Evolutionary conservation across 2,329 filamentous ascomycete species (phyloP).

Genomic region (Bipolaris cookei): DNA sequence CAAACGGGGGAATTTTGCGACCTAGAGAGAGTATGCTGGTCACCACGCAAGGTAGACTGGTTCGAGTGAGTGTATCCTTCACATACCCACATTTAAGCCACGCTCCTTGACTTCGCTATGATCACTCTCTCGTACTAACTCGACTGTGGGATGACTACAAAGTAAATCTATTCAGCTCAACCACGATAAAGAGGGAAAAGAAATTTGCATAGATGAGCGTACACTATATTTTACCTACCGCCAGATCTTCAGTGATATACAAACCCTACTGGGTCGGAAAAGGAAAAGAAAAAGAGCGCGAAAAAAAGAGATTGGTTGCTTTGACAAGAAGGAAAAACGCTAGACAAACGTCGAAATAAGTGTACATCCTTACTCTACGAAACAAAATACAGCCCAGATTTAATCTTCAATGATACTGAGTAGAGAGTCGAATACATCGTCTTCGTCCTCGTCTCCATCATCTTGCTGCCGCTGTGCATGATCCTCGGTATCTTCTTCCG

Average conservation of each 20-base stretch:
- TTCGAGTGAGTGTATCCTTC: neutral
- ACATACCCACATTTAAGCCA: neutral
- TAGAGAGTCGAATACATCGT: constrained; percentile 33
- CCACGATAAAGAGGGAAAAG: neutral
- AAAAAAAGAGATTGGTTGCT: neutral
- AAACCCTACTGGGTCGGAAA: neutral
- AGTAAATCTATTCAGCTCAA: neutral
- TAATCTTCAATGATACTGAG: constrained; percentile 30
- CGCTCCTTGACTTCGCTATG: too few species aligned
- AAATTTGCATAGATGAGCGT: neutral
- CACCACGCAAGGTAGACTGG: neutral
- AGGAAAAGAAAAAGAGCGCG: neutral
- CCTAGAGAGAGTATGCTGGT: too few species aligned
- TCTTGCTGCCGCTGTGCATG: constrained; percentile 16
- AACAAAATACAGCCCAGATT: neutral
- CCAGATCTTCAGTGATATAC: constrained; percentile 17
- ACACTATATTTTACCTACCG: neutral
- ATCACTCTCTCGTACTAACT: neutral
- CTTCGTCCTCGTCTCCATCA: constrained; percentile 21
- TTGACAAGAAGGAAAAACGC: neutral
- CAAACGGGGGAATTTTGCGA: too few species aligned
- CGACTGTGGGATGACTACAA: neutral
- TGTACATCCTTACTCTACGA: neutral
- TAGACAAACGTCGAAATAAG: neutral
- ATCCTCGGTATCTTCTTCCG: constrained; percentile 16